A percentile compares a stretch with the other conserved stretches of the same genome.
phyloP scores from a whole-genome alignment of 768 basidiomycete genomes.

The Lactarius hatsudake region DNA sequence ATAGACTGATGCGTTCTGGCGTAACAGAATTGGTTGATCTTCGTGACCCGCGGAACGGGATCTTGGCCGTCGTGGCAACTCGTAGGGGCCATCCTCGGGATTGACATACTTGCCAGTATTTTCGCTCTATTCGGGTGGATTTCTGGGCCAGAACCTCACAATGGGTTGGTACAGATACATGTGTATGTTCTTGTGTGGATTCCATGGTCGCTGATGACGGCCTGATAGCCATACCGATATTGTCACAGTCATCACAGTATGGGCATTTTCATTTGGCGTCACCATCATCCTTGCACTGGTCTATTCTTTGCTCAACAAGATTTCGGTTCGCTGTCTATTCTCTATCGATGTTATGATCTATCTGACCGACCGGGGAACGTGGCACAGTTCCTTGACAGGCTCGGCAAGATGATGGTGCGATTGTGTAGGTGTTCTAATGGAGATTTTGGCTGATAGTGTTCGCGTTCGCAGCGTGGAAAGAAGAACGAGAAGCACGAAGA shows the following conservation, averaged over 20 bases:
- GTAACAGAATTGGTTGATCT: constrained; percentile 29
- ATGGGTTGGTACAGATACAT: constrained; percentile 27
- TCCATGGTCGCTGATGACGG: neutral
- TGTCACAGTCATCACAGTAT: constrained; percentile 43
- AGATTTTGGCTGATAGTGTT: constrained; percentile 1
- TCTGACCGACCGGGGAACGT: neutral
- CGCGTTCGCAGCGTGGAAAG: constrained; percentile 31
- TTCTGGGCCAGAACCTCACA: constrained; percentile 37
- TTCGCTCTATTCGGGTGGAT: constrained; percentile 44
- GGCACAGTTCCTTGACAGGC: constrained; percentile 37
- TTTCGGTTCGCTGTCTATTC: constrained; percentile 26
- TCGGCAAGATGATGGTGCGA: constrained; percentile 35
- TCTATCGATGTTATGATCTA: no score
- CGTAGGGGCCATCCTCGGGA: constrained; percentile 39
- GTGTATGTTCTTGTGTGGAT: constrained; percentile 10
- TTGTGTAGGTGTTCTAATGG: neutral
- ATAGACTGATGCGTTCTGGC: neutral
- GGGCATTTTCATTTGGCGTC: constrained; percentile 42
- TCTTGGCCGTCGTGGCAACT: constrained; percentile 43
- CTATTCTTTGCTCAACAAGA: constrained; percentile 40
- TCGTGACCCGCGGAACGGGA: constrained; percentile 37
- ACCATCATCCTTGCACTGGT: constrained; percentile 38
- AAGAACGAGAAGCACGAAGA: constrained; percentile 40
- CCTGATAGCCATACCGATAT: constrained; percentile 36
- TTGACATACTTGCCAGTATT: constrained; percentile 43